These are phyloP conservation scores for Citrus glauca DNA, from an alignment of 345 rosid species.

Conservation along the genomic window DNA sequence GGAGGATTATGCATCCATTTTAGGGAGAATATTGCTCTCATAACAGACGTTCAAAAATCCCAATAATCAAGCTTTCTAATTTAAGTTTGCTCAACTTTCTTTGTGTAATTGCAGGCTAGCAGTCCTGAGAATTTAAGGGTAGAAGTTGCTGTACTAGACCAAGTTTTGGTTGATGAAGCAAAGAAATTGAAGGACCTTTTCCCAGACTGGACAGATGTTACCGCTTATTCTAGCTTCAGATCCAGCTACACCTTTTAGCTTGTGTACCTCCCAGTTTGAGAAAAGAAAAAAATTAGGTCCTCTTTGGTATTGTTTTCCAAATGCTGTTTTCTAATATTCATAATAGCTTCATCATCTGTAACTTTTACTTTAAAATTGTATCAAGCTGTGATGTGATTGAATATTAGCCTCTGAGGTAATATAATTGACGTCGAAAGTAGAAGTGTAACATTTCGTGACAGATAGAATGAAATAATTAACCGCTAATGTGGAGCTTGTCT, in stretches of 20 bases:
- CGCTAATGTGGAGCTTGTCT: too few species aligned
- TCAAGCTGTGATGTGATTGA: too few species aligned
- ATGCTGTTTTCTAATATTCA: background rate
- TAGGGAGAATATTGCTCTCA: too few species aligned
- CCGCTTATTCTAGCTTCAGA: slow-evolving; percentile 62
- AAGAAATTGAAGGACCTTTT: slow-evolving; percentile 61
- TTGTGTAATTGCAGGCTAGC: slow-evolving; percentile 44
- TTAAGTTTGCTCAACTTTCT: background rate
- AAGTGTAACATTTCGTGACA: too few species aligned
- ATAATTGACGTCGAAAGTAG: too few species aligned
- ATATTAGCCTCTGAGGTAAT: too few species aligned
- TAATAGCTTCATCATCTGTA: background rate
- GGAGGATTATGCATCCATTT: too few species aligned
- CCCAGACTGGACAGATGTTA: slow-evolving; percentile 84
- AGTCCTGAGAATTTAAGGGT: slow-evolving; percentile 50
- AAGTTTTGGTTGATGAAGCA: slow-evolving; percentile 54
- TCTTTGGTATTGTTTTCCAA: too few species aligned
- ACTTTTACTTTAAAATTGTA: too few species aligned
- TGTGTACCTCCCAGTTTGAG: background rate
- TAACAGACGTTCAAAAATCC: background rate
- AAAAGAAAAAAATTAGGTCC: background rate
- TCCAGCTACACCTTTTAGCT: slow-evolving; percentile 65
- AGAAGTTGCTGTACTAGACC: slow-evolving; percentile 83
- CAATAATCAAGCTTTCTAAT: background rate
- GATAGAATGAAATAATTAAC: too few species aligned